phyloP scores from a whole-genome alignment of 2,329 filamentous ascomycete species.

The Curvularia lunata region DNA sequence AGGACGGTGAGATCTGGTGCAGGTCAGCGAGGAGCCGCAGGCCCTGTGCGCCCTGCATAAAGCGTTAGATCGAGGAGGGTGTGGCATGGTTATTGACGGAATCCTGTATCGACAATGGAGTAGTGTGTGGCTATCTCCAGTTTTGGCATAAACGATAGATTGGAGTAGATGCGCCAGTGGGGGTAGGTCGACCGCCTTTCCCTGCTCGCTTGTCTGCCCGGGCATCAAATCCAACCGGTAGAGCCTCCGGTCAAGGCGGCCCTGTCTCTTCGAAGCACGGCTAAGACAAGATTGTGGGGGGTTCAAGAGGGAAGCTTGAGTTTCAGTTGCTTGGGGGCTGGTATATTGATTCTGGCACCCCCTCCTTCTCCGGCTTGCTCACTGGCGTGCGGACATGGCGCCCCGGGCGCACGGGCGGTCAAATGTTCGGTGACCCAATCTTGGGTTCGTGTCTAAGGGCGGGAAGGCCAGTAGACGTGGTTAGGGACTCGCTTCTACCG shows the following conservation, averaged over 20 bases:
- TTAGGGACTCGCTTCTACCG: conserved; percentile 1
- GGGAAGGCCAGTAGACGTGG: conserved; percentile 9
- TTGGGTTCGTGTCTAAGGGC: conserved; percentile 2
- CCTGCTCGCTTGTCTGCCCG: conserved; percentile 2
- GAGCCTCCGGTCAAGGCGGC: neutral
- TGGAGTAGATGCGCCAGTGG: neutral
- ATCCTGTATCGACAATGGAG: neutral
- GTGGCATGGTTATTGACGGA: neutral
- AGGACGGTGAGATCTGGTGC: conserved; percentile 3
- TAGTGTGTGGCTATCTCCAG: neutral
- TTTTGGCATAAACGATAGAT: neutral
- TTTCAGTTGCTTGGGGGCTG: neutral
- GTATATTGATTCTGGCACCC: neutral
- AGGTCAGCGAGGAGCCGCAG: conserved; percentile 8
- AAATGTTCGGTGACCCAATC: conserved; percentile 13
- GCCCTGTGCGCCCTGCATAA: conserved; percentile 1
- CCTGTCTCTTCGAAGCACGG: neutral
- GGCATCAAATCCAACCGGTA: conserved; percentile 2
- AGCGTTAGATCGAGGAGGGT: neutral
- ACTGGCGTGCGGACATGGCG: neutral
- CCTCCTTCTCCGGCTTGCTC: neutral
- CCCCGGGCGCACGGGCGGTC: conserved; percentile 3
- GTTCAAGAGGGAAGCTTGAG: neutral
- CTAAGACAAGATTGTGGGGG: neutral
- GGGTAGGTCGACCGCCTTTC: neutral